Conservation (phyloP, 495 filamentous ascomycete species). For the Chaetomium fimeti region DNA sequence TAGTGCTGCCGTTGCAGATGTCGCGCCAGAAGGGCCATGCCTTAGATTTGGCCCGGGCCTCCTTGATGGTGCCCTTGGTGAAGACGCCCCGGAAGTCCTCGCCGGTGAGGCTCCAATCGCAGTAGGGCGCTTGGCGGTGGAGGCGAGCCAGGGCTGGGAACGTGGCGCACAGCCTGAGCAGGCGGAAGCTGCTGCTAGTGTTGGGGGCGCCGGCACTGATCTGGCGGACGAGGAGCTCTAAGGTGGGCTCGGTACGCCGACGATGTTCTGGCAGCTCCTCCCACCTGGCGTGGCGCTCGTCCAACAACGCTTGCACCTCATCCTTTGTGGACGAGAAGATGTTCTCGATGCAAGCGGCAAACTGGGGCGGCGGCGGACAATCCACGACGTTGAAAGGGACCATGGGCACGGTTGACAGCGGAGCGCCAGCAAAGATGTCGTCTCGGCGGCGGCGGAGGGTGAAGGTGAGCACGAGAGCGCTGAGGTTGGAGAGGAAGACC, state of each 20-base stretch:
- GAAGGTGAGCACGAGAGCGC: conserved; percentile 2
- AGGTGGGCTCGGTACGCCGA: neutral
- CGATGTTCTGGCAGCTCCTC: conserved; percentile 4
- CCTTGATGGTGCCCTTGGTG: conserved; percentile 1
- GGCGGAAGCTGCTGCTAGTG: conserved; percentile 1
- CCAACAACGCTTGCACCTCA: conserved; percentile 1
- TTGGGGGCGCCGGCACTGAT: conserved; percentile 7
- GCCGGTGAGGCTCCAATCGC: conserved; percentile 3
- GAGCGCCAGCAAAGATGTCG: neutral
- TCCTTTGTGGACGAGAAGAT: conserved; percentile 8
- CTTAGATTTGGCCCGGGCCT: conserved; percentile 8
- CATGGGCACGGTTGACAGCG: neutral
- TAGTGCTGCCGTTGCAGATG: conserved; percentile 8
- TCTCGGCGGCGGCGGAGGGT: conserved; percentile 9
- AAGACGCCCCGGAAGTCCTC: conserved; percentile 5
- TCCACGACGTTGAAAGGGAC: neutral
- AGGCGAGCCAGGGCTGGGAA: conserved; percentile 7
- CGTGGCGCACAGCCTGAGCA: conserved; percentile 11
- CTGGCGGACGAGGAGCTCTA: conserved; percentile 8
- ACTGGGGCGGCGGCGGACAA: conserved; percentile 2
- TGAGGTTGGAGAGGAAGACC: conserved; percentile 8
- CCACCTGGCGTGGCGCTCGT: conserved; percentile 7
- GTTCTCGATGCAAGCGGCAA: neutral
- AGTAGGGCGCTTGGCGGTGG: neutral
- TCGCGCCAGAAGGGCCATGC: conserved; percentile 7